Conservation (phyloP, 805 yeast species). For the Starmerella scarabaei region DNA sequence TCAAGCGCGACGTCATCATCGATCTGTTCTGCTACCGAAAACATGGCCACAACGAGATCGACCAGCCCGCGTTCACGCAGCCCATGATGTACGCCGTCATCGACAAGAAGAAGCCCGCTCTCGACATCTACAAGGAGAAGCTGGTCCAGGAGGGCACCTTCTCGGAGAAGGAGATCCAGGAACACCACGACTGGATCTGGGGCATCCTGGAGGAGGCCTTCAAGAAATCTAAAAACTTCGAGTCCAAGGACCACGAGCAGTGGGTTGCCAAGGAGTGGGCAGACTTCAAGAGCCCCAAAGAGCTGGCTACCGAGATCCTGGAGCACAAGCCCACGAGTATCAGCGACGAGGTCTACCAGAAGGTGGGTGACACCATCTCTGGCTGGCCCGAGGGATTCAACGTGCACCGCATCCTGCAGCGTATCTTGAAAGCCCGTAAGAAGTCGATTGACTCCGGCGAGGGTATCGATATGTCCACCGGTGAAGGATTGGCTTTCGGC, state of each 20-base stretch:
- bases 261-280: conserved; percentile 99
- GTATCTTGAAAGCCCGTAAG: conserved; percentile 78
- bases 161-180: conserved; percentile 78
- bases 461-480: conserved; percentile 98
- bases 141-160: conserved; percentile 78
- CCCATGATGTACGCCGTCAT: conserved; percentile 92
- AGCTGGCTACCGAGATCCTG: conserved; percentile 84
- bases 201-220: conserved; percentile 80
- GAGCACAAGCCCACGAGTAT: conserved; percentile 96
- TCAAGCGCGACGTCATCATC: conserved; percentile 91
- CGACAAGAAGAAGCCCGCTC: conserved; percentile 75
- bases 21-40: conserved; percentile 98
- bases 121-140: conserved; percentile 72
- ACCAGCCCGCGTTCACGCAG: conserved; percentile 97
- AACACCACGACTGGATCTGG: conserved; percentile 99
- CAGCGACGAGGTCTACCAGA: conserved; percentile 52
- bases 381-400: conserved; percentile 78
- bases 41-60: conserved; percentile 98
- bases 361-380: conserved; percentile 66
- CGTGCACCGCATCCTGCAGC: conserved; percentile 88
- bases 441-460: conserved; percentile 80
- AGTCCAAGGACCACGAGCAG: conserved; percentile 69
- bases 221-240: conserved; percentile 77
- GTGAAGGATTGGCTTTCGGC: conserved; percentile 97
- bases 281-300: conserved; percentile 94